phyloP scores from a whole-genome alignment of 306 rosid species.

The Inga laurina region DNA sequence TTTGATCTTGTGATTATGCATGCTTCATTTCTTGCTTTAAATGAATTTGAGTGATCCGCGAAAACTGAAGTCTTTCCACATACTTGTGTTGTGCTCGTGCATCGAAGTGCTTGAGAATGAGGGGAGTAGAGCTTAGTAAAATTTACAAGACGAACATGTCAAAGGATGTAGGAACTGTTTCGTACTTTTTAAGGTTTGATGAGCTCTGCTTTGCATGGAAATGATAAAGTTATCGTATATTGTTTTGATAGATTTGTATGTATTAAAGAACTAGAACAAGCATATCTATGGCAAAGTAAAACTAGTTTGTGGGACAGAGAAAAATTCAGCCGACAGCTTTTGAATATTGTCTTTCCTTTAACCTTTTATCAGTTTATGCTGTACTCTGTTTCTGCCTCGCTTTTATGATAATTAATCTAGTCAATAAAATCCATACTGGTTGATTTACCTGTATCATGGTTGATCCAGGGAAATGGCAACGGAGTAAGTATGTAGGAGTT shows the following conservation, averaged over 20 bases:
- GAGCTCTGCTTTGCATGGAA: conserved; percentile 27
- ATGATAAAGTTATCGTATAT: not conserved
- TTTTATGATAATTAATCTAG: not conserved
- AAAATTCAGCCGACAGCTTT: not conserved
- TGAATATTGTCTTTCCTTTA: not conserved
- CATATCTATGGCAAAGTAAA: not conserved
- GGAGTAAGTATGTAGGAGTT: conserved; percentile 94
- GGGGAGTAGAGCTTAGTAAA: not conserved
- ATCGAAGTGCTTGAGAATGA: conserved; percentile 8
- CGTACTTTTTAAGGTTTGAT: not conserved
- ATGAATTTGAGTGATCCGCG: not conserved
- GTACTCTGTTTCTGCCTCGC: not conserved
- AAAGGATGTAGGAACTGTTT: not conserved
- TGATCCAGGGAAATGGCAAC: conserved; percentile 83
- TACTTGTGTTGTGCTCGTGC: not conserved
- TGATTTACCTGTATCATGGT: conserved; percentile 6
- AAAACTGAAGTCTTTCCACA: not conserved
- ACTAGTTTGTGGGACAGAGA: not conserved
- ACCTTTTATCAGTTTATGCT: not conserved
- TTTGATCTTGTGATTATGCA: not conserved
- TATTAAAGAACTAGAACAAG: not conserved
- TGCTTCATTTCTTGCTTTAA: not conserved
- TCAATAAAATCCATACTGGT: conserved; percentile 5
- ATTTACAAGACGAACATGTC: not conserved
- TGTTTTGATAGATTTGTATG: not conserved